Evolutionary conservation across 176 grass and related monocot species (phyloP), one percentile per base, ranked within the genome.

Genomic region (Elymus sibiricus): DNA sequence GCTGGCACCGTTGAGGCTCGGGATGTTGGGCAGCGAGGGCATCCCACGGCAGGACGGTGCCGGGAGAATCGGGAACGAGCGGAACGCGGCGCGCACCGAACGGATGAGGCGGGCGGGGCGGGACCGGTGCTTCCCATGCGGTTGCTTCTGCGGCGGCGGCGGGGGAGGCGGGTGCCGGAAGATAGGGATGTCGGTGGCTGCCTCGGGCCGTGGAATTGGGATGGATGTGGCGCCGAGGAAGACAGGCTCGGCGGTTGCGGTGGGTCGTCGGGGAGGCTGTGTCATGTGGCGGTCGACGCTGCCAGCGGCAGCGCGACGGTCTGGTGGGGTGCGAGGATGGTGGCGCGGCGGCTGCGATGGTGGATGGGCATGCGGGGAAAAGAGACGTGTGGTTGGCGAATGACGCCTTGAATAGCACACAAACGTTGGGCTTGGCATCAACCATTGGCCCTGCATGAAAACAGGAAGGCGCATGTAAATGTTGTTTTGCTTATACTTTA

Each of bases 21-120:
- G 81, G 68, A 83, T 79, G 83, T 77, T 61, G 51, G 24, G 58
- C 35, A 86, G 32, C 56, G 86, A 35, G 11, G 89, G 87, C 29
- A 89, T 77, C 29, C 91, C 73, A 64, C 64, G 92, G 86, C 87
- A 92, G 26, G 85, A 83, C 64, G 88, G 80, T 28, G 85, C 72
- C 49, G 90, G 66, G 68, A 95, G 77, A 74, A 82, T 85, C 59
- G 93, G 95, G 83, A 95, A 87, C 74, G 93, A 93, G 27, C 86
- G 91, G 80, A 94, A 90, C 59, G 92, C 89, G 29, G 90, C 70
- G 71, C 87, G 93, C 77, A 98, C 74, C 17, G 91, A 79, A 51
- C 89, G 90, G 15, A 95, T 79, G 47, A 93, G 68, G 27, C 84
- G 84, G 13, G 78, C 82, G 8, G 90, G 82, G 13, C 80, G 87